A percentile compares a stretch with the other conserved stretches of the same genome.
Evolutionary conservation across 2,329 filamentous ascomycete species (phyloP).

Genomic region (Tolypocladium album): DNA sequence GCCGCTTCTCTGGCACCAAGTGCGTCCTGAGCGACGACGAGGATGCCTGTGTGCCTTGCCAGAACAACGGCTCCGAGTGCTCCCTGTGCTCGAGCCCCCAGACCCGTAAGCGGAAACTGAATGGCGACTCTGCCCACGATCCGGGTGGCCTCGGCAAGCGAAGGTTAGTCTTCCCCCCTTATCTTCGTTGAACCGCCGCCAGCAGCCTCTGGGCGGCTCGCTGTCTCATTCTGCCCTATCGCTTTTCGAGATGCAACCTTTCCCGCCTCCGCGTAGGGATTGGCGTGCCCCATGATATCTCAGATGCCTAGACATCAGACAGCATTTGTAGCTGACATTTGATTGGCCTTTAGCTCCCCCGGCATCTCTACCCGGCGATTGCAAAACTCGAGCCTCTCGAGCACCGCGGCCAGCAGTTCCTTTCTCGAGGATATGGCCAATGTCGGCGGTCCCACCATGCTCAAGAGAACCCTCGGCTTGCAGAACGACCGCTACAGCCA

Average conservation of each 20-base stretch:
- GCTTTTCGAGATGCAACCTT: neutral
- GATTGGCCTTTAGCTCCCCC: conserved; percentile 37
- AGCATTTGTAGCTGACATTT: neutral
- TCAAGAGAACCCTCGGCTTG: conserved; percentile 62
- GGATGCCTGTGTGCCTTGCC: conserved; percentile 65
- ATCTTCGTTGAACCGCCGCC: neutral
- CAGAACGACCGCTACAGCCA: conserved; percentile 71
- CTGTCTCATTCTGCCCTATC: neutral
- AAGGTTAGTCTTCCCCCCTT: conserved; percentile 45
- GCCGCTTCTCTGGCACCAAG: conserved; percentile 60
- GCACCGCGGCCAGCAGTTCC: conserved; percentile 50
- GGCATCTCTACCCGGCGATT: conserved; percentile 39
- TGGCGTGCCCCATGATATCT: neutral
- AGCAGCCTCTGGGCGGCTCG: neutral
- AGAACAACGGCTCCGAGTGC: conserved; percentile 68
- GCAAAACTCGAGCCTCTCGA: conserved; percentile 48
- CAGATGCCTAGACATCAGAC: neutral
- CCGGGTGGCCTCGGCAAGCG: conserved; percentile 45
- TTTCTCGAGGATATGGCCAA: conserved; percentile 62
- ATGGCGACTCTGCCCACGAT: conserved; percentile 51
- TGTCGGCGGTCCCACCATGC: conserved; percentile 52
- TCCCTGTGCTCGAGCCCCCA: conserved; percentile 68
- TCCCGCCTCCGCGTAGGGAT: neutral
- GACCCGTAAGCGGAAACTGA: conserved; percentile 69
- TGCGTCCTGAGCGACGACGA: conserved; percentile 69